Conservation (phyloP, 1,284 basidiomycete species). For the Leccinum griseonigrum region DNA sequence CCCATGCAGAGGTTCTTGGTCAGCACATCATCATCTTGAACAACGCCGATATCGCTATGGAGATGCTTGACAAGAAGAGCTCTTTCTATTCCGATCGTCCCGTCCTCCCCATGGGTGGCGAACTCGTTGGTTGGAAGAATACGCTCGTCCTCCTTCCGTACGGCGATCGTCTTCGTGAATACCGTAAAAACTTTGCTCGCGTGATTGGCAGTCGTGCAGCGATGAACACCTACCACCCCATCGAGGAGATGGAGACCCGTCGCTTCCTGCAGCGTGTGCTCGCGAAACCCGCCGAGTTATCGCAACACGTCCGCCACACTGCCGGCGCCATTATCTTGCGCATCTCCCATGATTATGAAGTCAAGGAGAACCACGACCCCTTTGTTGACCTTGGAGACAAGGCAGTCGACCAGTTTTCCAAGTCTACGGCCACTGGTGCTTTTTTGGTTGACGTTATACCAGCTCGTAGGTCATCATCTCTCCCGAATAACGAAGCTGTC, state of each 20-base stretch:
- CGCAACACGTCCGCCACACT: slow-evolving; percentile 54
- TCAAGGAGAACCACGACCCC: slow-evolving; percentile 54
- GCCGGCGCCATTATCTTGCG: slow-evolving; percentile 58
- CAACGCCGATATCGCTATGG: slow-evolving; percentile 48
- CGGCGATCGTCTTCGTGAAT: slow-evolving; percentile 60
- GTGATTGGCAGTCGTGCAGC: slow-evolving; percentile 53
- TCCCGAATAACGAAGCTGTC: slow-evolving; percentile 2
- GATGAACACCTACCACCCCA: slow-evolving; percentile 47
- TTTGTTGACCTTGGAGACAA: slow-evolving; percentile 55
- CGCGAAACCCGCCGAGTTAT: slow-evolving; percentile 50
- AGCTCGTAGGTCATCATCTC: slow-evolving; percentile 37
- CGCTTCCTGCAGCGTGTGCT: slow-evolving; percentile 56
- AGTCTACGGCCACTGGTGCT: slow-evolving; percentile 54
- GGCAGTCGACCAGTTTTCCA: slow-evolving; percentile 58
- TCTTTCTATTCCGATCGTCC: slow-evolving; percentile 73
- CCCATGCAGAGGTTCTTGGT: slow-evolving; percentile 56
- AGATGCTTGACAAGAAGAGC: slow-evolving; percentile 67
- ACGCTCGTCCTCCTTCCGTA: slow-evolving; percentile 60
- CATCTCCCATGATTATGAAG: slow-evolving; percentile 62
- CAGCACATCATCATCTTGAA: slow-evolving; percentile 62
- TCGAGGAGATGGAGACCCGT: slow-evolving; percentile 53
- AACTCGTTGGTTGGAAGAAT: slow-evolving; percentile 67
- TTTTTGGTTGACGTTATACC: slow-evolving; percentile 61
- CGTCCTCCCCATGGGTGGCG: slow-evolving; percentile 52
- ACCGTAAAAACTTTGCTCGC: slow-evolving; percentile 56